A percentile compares a stretch with the other conserved stretches of the same genome.
These are phyloP conservation scores for Termitomyces sp. DNA, from an alignment of 768 basidiomycete genomes.

Conservation along the genomic window DNA sequence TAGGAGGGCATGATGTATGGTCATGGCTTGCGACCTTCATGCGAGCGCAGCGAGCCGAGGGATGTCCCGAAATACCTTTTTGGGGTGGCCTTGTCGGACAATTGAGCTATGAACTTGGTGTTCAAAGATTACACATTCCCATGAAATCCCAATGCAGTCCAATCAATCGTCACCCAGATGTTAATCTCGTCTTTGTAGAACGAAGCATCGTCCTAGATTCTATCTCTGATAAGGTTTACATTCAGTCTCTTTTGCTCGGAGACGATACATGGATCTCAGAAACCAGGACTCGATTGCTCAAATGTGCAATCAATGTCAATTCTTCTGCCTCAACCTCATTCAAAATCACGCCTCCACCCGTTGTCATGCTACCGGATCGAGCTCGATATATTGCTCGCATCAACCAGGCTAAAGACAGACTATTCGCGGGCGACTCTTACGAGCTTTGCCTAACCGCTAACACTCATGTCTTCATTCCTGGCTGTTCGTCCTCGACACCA, in stretches of 20 bases:
- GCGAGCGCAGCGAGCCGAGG: conserved; percentile 39
- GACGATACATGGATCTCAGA: conserved; percentile 60
- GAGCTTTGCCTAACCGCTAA: conserved; percentile 87
- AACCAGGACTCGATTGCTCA: conserved; percentile 27
- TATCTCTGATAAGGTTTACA: conserved; percentile 39
- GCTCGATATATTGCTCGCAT: conserved; percentile 64
- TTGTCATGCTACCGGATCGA: conserved; percentile 51
- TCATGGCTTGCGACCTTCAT: conserved; percentile 72
- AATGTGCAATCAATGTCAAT: conserved; percentile 8
- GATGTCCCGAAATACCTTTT: conserved; percentile 54
- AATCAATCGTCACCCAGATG: conserved; percentile 51
- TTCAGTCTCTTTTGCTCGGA: conserved; percentile 59
- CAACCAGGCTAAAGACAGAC: conserved; percentile 60
- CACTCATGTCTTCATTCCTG: conserved; percentile 50
- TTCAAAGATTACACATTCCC: conserved; percentile 45
- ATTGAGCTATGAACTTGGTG: conserved; percentile 77
- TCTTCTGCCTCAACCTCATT: conserved; percentile 1
- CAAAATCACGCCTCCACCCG: conserved; percentile 9
- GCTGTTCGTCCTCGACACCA: conserved; percentile 22
- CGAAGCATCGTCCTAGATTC: conserved; percentile 70
- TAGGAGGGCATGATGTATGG: conserved; percentile 60
- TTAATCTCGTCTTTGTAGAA: conserved; percentile 74
- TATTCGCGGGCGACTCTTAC: conserved; percentile 85
- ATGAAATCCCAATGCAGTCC: conserved; percentile 17
- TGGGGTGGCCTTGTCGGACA: conserved; percentile 82